Conservation (phyloP, 805 yeast species). For the Kodamaea hsintzibuensis region DNA sequence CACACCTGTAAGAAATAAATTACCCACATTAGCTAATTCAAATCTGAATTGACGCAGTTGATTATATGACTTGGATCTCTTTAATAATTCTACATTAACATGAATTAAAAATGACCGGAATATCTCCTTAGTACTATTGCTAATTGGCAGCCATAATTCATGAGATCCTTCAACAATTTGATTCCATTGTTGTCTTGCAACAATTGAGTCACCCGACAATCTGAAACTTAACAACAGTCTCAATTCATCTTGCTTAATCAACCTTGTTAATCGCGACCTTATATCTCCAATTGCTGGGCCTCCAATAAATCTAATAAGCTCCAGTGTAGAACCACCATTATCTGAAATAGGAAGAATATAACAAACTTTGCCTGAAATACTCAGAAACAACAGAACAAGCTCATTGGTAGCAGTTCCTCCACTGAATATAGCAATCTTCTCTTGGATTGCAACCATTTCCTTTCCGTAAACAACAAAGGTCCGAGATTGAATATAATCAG, state of each 20-base stretch:
- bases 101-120: slow-evolving; percentile 75
- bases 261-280: slow-evolving; percentile 73
- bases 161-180: slow-evolving; percentile 79
- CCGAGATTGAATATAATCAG: not conserved
- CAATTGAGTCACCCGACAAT: slow-evolving; percentile 44
- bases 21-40: slow-evolving; percentile 83
- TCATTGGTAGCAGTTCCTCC: slow-evolving; percentile 91
- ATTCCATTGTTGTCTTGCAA: slow-evolving; percentile 75
- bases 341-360: slow-evolving; percentile 85
- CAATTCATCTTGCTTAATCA: slow-evolving; percentile 58
- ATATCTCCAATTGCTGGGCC: slow-evolving; percentile 97
- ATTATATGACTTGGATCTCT: slow-evolving; percentile 49
- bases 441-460: not conserved
- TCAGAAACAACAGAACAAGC: slow-evolving; percentile 57
- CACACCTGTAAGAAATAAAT: slow-evolving; percentile 78
- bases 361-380: slow-evolving; percentile 46
- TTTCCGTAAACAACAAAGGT: not conserved
- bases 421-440: slow-evolving; percentile 47
- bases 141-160: slow-evolving; percentile 60
- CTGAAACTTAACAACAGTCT: slow-evolving; percentile 46
- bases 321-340: slow-evolving; percentile 95
- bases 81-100: slow-evolving; percentile 73
- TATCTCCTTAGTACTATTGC: slow-evolving; percentile 65
- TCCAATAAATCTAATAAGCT: slow-evolving; percentile 79
- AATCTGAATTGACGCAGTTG: slow-evolving; percentile 61